These are phyloP conservation scores for Cercospora beticola DNA, from an alignment of 2,329 filamentous ascomycete genomes.

Conservation along the genomic window DNA sequence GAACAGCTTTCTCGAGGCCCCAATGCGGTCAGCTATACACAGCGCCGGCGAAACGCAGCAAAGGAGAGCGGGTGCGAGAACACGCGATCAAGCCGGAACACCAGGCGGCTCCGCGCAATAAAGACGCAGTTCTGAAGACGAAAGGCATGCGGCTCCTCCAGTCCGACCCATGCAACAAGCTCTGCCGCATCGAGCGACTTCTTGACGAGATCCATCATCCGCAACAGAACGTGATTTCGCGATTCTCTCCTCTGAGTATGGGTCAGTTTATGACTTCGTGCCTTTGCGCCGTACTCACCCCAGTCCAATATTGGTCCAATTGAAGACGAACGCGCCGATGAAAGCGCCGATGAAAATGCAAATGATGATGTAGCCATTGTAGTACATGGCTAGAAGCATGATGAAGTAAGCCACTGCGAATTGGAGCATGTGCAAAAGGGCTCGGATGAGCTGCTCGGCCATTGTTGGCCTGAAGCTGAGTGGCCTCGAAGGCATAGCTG, in stretches of 20 bases:
- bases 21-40: neutral
- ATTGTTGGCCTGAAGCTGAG: slow-evolving; percentile 53
- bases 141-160: neutral
- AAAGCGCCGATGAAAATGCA: slow-evolving; percentile 77
- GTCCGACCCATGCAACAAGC: neutral
- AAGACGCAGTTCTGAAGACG: neutral
- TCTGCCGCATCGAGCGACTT: neutral
- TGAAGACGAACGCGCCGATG: slow-evolving; percentile 60
- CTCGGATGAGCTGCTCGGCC: slow-evolving; percentile 65
- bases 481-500: neutral
- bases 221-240: slow-evolving; percentile 30
- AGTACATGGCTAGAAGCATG: slow-evolving; percentile 67
- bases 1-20: neutral
- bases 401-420: slow-evolving; percentile 76
- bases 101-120: neutral
- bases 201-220: slow-evolving; percentile 18
- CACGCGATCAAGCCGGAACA: neutral
- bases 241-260: slow-evolving; percentile 19
- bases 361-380: slow-evolving; percentile 72
- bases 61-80: neutral
- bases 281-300: slow-evolving; percentile 4
- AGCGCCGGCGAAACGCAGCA: neutral
- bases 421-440: slow-evolving; percentile 66
- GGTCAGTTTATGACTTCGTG: slow-evolving; percentile 7
- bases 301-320: slow-evolving; percentile 15